Percentiles rank a stretch among this genome's conserved stretches.
These are phyloP conservation scores for Monoraphidium neglectum DNA, from an alignment of 139 green algal species.

Conservation along the genomic window DNA sequence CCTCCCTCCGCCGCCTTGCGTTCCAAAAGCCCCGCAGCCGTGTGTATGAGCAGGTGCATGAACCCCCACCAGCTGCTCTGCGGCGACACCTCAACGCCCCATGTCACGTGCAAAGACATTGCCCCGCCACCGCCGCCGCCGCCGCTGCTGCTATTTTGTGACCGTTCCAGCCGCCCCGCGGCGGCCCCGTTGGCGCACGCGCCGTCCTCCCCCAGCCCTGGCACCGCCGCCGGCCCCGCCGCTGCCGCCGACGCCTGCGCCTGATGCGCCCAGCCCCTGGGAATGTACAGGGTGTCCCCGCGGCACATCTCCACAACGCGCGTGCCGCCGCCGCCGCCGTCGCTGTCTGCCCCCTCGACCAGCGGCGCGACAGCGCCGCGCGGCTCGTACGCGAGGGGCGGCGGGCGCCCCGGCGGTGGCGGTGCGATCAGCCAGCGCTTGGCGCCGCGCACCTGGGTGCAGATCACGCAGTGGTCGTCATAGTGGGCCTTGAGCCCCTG, in stretches of 20 bases:
- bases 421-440: constrained; percentile 41
- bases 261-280: constrained; percentile 26
- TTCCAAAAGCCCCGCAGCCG: neutral
- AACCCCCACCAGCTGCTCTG: constrained; percentile 4
- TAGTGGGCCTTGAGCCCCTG: constrained; percentile 40
- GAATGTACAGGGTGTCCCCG: constrained; percentile 14
- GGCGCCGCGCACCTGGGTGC: constrained; percentile 35
- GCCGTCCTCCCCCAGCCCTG: neutral
- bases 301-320: neutral
- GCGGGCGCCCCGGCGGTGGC: constrained; percentile 9
- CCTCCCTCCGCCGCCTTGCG: neutral
- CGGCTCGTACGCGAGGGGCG: constrained; percentile 4
- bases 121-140: neutral
- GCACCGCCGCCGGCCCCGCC: neutral
- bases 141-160: neutral
- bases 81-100: constrained; percentile 13
- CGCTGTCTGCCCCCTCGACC: too few species aligned
- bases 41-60: too few species aligned
- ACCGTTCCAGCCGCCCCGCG: neutral
- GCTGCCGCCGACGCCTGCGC: constrained; percentile 7
- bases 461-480: constrained; percentile 50
- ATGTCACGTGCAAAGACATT: constrained; percentile 9
- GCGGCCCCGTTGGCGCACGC: too few species aligned
- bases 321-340: too few species aligned
- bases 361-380: constrained; percentile 1